Base-by-base conservation (phyloP, 495 filamentous ascomycete genomes). In the Tuber microsphaerosporum region DNA sequence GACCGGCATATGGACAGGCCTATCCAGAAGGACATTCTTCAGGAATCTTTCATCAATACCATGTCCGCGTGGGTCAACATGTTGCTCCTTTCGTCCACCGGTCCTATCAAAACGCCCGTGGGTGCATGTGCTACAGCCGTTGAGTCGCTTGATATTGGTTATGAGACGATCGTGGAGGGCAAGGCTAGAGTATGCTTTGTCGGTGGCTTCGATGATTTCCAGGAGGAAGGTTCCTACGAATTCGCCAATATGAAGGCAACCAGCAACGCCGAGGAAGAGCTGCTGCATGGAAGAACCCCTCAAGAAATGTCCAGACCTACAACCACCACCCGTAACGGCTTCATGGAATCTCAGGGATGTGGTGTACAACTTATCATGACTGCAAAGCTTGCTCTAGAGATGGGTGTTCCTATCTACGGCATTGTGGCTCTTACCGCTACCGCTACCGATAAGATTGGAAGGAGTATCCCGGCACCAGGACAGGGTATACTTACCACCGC, bases 221-320 rank as follows among this genome's bases (percentile, higher is more conserved):
- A 96, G 79, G 95, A 99, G 85, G 95, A 99, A 86, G 95, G 96
- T 72, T 97, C 95, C 7, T 98, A 97, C 80, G 95, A 99, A 84
- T 99, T 99, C 83, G 95, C 95, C 87, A 99, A 99, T 86, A 99
- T 99, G 95, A 96, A 97, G 85, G 95, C 95, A 45, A 99, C 95
- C 68, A 97, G 92, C 87, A 99, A 97, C 80, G 93, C 94, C 39
- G 91, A 97, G 73, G 93, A 97, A 76, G 95, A 98, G 82, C 92
- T 98, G 81, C 93, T 92, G 10, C 94, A 97, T 80, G 95, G 95
- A 46, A 92, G 95, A 77, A 97, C 95, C 46, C 96, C 95, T 0
- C 89, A 90, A 82, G 95, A 99, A 86, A 99, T 99, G 95, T 99
- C 95, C 0, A 90, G 95, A 69, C 95, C 95, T 1, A 95, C 95